Evolutionary conservation across 495 filamentous ascomycete species (phyloP).

Genomic region (Aspergillus affinis): DNA sequence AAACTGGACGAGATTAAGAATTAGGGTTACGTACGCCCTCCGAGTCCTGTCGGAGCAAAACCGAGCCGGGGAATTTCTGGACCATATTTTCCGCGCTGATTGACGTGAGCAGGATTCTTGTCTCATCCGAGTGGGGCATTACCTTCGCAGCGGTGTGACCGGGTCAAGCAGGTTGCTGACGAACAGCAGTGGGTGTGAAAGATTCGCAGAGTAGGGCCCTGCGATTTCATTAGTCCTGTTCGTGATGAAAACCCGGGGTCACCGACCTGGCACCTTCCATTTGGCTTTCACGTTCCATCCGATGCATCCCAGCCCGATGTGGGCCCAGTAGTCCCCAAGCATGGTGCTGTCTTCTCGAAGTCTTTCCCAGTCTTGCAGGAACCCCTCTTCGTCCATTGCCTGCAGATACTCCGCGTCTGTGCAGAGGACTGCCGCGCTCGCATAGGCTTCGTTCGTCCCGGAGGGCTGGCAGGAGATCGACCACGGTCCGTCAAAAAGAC

Average conservation of each 20-base stretch:
- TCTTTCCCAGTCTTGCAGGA: conserved; percentile 44
- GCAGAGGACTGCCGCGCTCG: conserved; percentile 60
- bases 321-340: conserved; percentile 59
- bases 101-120: conserved; percentile 9
- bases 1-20: not conserved
- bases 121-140: not conserved
- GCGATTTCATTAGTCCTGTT: conserved; percentile 3
- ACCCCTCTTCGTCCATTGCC: conserved; percentile 38
- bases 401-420: conserved; percentile 54
- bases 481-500: conserved; percentile 35
- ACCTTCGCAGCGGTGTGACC: conserved; percentile 53
- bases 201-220: conserved; percentile 39
- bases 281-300: conserved; percentile 57
- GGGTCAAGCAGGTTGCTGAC: conserved; percentile 60
- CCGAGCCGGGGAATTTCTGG: conserved; percentile 50
- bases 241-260: not conserved
- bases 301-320: conserved; percentile 54
- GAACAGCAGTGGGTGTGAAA: conserved; percentile 59
- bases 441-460: conserved; percentile 41
- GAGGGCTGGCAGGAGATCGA: conserved; percentile 41
- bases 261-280: conserved; percentile 52
- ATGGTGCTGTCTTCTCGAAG: conserved; percentile 47
- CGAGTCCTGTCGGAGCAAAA: conserved; percentile 51
- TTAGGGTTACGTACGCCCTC: conserved; percentile 48
- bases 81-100: conserved; percentile 51